A percentile compares a stretch with the other conserved stretches of the same genome.
Conservation (phyloP, 192 early-diverging fungal genomes). For the Entophlyctis luteolus region DNA sequence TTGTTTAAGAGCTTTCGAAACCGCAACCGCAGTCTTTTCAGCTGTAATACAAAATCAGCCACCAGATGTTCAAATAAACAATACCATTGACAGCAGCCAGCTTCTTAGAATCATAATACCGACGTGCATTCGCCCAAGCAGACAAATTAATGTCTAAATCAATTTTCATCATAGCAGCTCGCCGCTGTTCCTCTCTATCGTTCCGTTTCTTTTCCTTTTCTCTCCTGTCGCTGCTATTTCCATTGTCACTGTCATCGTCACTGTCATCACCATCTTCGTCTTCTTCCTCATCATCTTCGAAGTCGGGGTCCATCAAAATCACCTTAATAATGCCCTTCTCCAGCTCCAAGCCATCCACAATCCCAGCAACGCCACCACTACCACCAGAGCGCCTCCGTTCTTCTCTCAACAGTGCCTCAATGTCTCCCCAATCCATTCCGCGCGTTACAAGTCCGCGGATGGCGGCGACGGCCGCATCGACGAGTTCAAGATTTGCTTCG, state of each 20-base stretch:
- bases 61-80: neutral
- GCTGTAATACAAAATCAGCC: neutral
- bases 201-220: slow-evolving; percentile 33
- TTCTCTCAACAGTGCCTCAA: slow-evolving; percentile 79
- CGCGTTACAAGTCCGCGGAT: slow-evolving; percentile 82
- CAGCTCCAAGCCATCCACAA: slow-evolving; percentile 73
- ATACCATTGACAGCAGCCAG: slow-evolving; percentile 69
- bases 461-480: slow-evolving; percentile 83
- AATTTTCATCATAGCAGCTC: slow-evolving; percentile 38
- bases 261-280: slow-evolving; percentile 36
- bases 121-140: slow-evolving; percentile 84
- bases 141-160: slow-evolving; percentile 87
- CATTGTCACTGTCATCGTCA: slow-evolving; percentile 27
- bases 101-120: slow-evolving; percentile 83
- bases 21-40: slow-evolving; percentile 81
- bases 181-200: slow-evolving; percentile 16
- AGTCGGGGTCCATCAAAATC: slow-evolving; percentile 51
- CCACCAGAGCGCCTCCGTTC: slow-evolving; percentile 61
- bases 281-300: slow-evolving; percentile 38
- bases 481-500: slow-evolving; percentile 74
- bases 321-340: slow-evolving; percentile 77
- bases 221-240: slow-evolving; percentile 33
- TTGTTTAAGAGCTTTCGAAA: slow-evolving; percentile 80
- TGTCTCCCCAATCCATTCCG: slow-evolving; percentile 95
- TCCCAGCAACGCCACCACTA: slow-evolving; percentile 72